Conservation (phyloP, 257 asterid genomes). For the Jaltomata sinuosa region DNA sequence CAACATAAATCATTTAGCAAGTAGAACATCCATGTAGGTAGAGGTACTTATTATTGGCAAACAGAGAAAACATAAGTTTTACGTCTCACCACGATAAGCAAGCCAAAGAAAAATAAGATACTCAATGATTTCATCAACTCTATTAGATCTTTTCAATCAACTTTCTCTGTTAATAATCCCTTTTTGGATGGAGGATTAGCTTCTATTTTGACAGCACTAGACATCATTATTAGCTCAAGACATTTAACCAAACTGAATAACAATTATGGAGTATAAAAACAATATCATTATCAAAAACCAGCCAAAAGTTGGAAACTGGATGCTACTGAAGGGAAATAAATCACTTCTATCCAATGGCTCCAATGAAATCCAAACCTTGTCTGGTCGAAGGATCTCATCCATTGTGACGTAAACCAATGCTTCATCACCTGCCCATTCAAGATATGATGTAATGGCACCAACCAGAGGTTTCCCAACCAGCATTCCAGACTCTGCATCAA, state of each 20-base stretch:
- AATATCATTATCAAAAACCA: background rate
- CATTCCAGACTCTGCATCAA: slow-evolving; percentile 69
- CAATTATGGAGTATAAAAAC: background rate
- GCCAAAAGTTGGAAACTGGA: background rate
- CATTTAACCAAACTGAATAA: background rate
- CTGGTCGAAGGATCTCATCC: slow-evolving; percentile 89
- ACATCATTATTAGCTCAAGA: background rate
- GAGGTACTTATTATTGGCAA: background rate
- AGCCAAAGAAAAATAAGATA: background rate
- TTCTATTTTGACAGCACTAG: background rate
- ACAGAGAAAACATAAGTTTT: slow-evolving; percentile 1
- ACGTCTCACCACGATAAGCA: background rate
- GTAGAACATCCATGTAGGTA: background rate
- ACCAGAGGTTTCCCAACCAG: slow-evolving; percentile 64
- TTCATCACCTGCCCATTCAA: slow-evolving; percentile 86
- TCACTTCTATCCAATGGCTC: background rate
- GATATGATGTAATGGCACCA: slow-evolving; percentile 44
- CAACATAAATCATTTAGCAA: background rate
- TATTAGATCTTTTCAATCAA: background rate
- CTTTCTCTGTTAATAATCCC: background rate
- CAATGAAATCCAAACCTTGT: slow-evolving; percentile 50
- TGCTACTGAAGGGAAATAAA: background rate
- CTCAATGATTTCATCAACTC: background rate
- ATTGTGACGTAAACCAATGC: slow-evolving; percentile 75
- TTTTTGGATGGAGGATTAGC: background rate